Evolutionary conservation across 176 grass and related monocot species (phyloP), one percentile per base, ranked within the genome.

Genomic region (Carex scoparia): DNA sequence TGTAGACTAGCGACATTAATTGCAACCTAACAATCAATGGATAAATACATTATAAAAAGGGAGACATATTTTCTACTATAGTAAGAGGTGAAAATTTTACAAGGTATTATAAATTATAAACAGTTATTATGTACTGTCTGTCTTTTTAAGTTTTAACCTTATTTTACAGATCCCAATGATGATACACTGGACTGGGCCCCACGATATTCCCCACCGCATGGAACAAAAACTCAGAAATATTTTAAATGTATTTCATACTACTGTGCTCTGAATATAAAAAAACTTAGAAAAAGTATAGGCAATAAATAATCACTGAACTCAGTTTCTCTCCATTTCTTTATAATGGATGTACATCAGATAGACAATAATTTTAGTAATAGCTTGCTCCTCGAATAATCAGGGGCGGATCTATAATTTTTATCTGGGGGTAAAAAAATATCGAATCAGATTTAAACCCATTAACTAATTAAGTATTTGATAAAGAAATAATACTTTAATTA

Each of bases 81-180:
- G 58, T 76, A 66, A 65, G 53, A 32, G 5, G 6, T 11, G 4
- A 44, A 65, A 65, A 58, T 84, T 71, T 53, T 7, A 84, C 9
- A 31, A 42, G 35, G 48, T 31, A 70, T 53, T 30, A 31, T 81
- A 61, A 61, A 55, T 53, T 30, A 31, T 81, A 61, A 61, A 61
- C 28, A 10, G 18, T 61, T 63, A 59, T 61, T 63, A 59, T 81
- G 37, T 51, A 75, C 11, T 30, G 71, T 19, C 71, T 53, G 37
- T 11, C 19, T 83, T 55, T 77, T 77, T 61, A 40, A 40, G 19
- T 83, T 77, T 55, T 35, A 60, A 60, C 44, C 1, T 62, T 51
- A 55, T 28, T 88, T 87, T 88, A 89, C 69, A 23, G 10, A 94
- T 89, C 87, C 92, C 82, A 74, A 89, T 57, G 85, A 83, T 74